phyloP scores from a whole-genome alignment of 192 early-diverging fungal species.

The Rhizophagus prolifer region DNA sequence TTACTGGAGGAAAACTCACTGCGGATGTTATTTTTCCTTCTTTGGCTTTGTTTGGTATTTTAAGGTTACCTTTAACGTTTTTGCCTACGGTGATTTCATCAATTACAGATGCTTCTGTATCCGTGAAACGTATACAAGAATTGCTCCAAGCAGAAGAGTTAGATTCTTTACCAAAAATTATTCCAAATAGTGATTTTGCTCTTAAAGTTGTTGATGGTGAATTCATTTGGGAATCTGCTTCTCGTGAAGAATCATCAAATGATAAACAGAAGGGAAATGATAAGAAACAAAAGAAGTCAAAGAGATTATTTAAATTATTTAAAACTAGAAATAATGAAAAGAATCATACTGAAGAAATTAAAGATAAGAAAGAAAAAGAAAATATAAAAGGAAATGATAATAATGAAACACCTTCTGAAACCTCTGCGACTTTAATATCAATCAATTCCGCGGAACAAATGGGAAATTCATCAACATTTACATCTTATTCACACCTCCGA shows the following conservation, averaged over 20 bases:
- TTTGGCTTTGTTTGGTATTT: slow-evolving; percentile 63
- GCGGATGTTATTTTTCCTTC: slow-evolving; percentile 59
- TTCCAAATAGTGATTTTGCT: slow-evolving; percentile 46
- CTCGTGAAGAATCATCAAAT: slow-evolving; percentile 33
- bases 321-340: slow-evolving; percentile 35
- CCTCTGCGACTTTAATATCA: slow-evolving; percentile 19
- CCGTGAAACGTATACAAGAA: slow-evolving; percentile 56
- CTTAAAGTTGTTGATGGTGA: slow-evolving; percentile 58
- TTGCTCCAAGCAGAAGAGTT: slow-evolving; percentile 66
- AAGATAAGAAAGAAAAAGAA: slow-evolving; percentile 53
- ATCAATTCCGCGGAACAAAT: slow-evolving; percentile 44
- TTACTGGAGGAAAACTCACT: slow-evolving; percentile 40
- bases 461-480: slow-evolving; percentile 53
- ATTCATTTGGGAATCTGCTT: slow-evolving; percentile 64
- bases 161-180: slow-evolving; percentile 46
- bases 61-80: slow-evolving; percentile 57
- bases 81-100: slow-evolving; percentile 58
- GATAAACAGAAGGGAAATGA: background rate
- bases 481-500: slow-evolving; percentile 37
- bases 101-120: slow-evolving; percentile 48
- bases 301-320: too few relatives aligned
- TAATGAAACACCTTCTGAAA: slow-evolving; percentile 22
- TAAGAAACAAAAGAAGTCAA: slow-evolving; percentile 20
- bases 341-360: slow-evolving; percentile 10
- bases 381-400: slow-evolving; percentile 31